A percentile compares a stretch with the other conserved stretches of the same genome.
phyloP scores from a whole-genome alignment of 2,329 filamentous ascomycete species.

The Sordariomycetes sp. region DNA sequence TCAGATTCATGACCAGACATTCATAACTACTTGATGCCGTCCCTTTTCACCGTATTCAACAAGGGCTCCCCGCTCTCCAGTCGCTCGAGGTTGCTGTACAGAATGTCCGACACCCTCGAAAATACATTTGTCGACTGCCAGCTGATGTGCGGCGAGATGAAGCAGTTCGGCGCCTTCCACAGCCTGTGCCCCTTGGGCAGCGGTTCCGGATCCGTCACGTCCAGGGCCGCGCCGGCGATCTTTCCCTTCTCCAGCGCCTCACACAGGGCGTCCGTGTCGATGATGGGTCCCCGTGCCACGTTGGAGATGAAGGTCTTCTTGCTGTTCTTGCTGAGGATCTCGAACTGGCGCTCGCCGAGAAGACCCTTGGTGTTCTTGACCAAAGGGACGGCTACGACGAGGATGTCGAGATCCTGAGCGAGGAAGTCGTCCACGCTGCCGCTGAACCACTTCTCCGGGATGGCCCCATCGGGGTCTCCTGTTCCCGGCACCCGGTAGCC shows the following conservation, averaged over 20 bases:
- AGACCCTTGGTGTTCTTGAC: constrained; percentile 24
- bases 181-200: constrained; percentile 53
- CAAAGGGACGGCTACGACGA: constrained; percentile 32
- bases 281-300: constrained; percentile 46
- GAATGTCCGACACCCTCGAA: constrained; percentile 13
- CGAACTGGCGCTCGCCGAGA: constrained; percentile 34
- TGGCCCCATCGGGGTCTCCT: constrained; percentile 30
- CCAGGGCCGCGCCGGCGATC: constrained; percentile 52
- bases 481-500: constrained; percentile 59
- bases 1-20: too few species aligned
- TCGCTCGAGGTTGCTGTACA: constrained; percentile 19
- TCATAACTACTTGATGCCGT: too few species aligned
- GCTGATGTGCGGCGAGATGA: constrained; percentile 38
- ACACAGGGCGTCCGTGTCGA: constrained; percentile 41
- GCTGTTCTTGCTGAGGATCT: constrained; percentile 21
- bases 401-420: constrained; percentile 29
- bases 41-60: constrained; percentile 11
- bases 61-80: constrained; percentile 15
- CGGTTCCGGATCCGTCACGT: constrained; percentile 67
- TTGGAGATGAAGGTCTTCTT: constrained; percentile 54
- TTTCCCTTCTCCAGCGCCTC: constrained; percentile 35
- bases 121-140: constrained; percentile 20
- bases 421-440: constrained; percentile 32
- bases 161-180: constrained; percentile 55
- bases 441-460: constrained; percentile 32